Evolutionary conservation across 2,329 filamentous ascomycete genomes (phyloP), one percentile per base, ranked within the genome.

Genomic region (Elsinoe fawcettii): DNA sequence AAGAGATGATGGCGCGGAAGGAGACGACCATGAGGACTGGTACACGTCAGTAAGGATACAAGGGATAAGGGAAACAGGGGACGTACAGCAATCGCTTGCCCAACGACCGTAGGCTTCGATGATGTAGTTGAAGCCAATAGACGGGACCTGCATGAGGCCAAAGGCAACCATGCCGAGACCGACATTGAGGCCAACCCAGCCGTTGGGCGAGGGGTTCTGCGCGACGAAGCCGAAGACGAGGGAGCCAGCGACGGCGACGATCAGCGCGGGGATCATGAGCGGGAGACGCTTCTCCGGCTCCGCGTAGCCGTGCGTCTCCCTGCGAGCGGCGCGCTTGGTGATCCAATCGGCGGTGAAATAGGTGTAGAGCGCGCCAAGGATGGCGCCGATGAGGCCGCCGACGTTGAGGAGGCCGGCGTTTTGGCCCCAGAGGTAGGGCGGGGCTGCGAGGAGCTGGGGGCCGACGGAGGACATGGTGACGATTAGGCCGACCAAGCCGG

Each of bases 21-120:
- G 74, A 74, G 1, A 77, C 79, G 0, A 81, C 74, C 53, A 77
- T 75, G 11, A 78, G 76, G 61, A 82, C 51, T 55, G 22, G 30
- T 6, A 25, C 20, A 34, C 12, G 36, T 57, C 39, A 49, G 30
- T 20, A 25, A 6, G 2, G 16, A 30, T 53, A 7, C 5, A 22
- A 14, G 27, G 25, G 30, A n/a, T 5, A n/a, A 37, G 16, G 11
- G 36, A n/a, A 25, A 43, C 1, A 11, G n/a, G 25, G 8, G 16
- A 58, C 56, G 53, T 46, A 58, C 56, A 80, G 62, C 78, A 80
- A 60, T 81, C 78, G 1, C 73, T 74, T 0, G 75, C 51, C 59
- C 59, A 60, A 2, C 18, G 57, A 20, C 59, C 59, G n/a, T 60
- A 60, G 27, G 53, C 39, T 41, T 60, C 74, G 1, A 79, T 60